Evolutionary conservation across 805 yeast genomes (phyloP), one percentile per base, ranked within the genome.

Genomic region (Pichia gijzeniarum): DNA sequence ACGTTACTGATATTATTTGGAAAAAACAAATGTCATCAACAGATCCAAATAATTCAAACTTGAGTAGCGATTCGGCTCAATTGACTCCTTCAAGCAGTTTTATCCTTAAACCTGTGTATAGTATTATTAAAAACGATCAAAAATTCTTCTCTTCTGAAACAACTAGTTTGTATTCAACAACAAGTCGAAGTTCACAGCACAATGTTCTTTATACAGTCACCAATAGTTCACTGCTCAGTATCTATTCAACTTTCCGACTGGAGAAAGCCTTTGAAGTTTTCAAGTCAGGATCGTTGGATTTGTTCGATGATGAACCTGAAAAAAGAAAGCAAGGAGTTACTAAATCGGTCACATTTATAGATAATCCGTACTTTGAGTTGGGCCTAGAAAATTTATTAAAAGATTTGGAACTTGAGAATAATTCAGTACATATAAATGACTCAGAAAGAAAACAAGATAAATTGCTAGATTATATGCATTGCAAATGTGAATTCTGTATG

Each of bases 191-290:
- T 6, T 42, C 48, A 21, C 42, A 54, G 35, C 71, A 72, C 16
- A 75, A 79, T 46, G 69, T 76, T 1, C 63, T 89, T 5, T 88
- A 82, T 58, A 79, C 95, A 0, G 54, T 81, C n/a, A 67, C 83
- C 25, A 64, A 72, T 16, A 88, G 84, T 54, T 64, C 72, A 6
- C 68, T 71, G 10, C 56, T 90, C 37, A 68, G 88, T 25, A 73
- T 84, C 0, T 88, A 90, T 86, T 74, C 84, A 0, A 74, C 82
- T 17, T 78, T 73, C 59, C 84, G 80, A 49, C 64, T 71, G 43
- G 80, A 75, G 33, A 74, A 73, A n/a, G 79, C 76, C 34, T 75
- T 73, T 44, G 73, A 73, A 38, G 70, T 81, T 18, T 79, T 71
- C 49, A 66, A 69, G 38, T 80, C 86, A 79, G 82, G 82, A 1